Conservation (phyloP, 1,284 basidiomycete species). For the Cutaneotrichosporon arboriforme region DNA sequence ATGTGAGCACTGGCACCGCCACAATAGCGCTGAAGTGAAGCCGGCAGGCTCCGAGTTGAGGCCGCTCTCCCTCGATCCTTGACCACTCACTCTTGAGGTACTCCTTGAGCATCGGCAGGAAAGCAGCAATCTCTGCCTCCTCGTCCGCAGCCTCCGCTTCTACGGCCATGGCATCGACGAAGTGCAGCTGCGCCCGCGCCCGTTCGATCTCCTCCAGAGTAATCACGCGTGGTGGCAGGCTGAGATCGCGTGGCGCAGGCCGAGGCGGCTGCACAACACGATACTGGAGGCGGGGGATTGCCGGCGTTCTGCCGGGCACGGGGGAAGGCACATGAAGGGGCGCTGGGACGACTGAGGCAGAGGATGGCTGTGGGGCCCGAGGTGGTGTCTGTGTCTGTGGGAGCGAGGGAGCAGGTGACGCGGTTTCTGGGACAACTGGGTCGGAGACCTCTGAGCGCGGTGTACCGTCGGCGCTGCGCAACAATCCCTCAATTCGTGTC, state of each 20-base stretch:
- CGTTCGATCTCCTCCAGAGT: slow-evolving; percentile 33
- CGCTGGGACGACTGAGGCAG: background rate
- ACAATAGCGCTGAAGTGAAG: too few relatives aligned
- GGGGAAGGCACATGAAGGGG: background rate
- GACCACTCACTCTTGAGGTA: slow-evolving; percentile 38
- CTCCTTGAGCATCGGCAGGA: slow-evolving; percentile 47
- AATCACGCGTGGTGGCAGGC: slow-evolving; percentile 32
- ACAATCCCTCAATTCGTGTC: slow-evolving; percentile 15
- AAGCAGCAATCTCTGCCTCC: slow-evolving; percentile 44
- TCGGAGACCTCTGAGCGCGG: background rate
- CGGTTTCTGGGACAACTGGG: background rate
- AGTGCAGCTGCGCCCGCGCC: slow-evolving; percentile 21
- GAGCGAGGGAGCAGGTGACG: background rate
- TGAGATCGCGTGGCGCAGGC: slow-evolving; percentile 12
- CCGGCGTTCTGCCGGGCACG: background rate
- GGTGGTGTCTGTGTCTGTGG: background rate
- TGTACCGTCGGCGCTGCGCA: background rate
- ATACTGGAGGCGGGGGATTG: slow-evolving; percentile 21
- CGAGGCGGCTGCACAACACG: slow-evolving; percentile 30
- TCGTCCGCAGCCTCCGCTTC: slow-evolving; percentile 6
- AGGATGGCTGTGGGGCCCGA: background rate
- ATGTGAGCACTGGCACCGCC: background rate
- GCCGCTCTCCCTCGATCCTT: too few relatives aligned
- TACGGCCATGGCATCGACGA: slow-evolving; percentile 46
- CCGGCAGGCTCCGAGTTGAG: too few relatives aligned